Evolutionary conservation across 2,329 filamentous ascomycete species (phyloP).

Genomic region (Alternaria sp.): DNA sequence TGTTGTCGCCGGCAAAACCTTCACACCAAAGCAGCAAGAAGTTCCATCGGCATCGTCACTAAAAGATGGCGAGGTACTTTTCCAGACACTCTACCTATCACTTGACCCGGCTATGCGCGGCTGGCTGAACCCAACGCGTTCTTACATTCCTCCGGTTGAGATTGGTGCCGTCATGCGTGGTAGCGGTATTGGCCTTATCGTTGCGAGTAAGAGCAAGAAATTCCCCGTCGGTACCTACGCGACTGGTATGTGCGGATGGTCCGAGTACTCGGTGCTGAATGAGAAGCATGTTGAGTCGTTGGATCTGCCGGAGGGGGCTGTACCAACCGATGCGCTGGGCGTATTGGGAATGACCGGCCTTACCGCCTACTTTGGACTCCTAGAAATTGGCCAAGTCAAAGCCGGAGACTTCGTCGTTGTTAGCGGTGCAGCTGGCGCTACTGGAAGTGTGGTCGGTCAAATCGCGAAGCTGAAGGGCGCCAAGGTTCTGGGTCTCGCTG

Average conservation of each 20-base stretch:
- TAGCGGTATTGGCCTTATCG: slow-evolving; percentile 63
- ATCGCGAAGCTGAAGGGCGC: slow-evolving; percentile 74
- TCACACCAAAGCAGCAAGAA: slow-evolving; percentile 60
- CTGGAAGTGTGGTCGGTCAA: slow-evolving; percentile 77
- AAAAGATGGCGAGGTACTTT: slow-evolving; percentile 69
- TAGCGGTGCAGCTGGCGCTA: slow-evolving; percentile 78
- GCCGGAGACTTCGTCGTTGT: slow-evolving; percentile 77
- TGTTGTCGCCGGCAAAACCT: slow-evolving; percentile 71
- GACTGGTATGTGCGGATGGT: slow-evolving; percentile 65
- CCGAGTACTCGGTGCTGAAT: slow-evolving; percentile 66
- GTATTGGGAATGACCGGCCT: slow-evolving; percentile 69
- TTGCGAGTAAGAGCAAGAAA: slow-evolving; percentile 64
- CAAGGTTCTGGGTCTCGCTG: slow-evolving; percentile 59
- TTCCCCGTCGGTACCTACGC: slow-evolving; percentile 66
- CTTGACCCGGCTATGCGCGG: slow-evolving; percentile 79
- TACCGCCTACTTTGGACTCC: slow-evolving; percentile 78
- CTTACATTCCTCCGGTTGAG: slow-evolving; percentile 72
- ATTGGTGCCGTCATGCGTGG: slow-evolving; percentile 74
- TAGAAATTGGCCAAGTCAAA: slow-evolving; percentile 71
- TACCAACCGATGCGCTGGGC: slow-evolving; percentile 61
- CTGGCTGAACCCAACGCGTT: slow-evolving; percentile 65
- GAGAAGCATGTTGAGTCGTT: slow-evolving; percentile 58
- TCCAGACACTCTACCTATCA: slow-evolving; percentile 67
- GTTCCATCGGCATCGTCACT: slow-evolving; percentile 57
- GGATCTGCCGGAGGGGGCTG: slow-evolving; percentile 54